phyloP scores from a whole-genome alignment of 192 early-diverging fungal species.

The Gonapodya sp. region DNA sequence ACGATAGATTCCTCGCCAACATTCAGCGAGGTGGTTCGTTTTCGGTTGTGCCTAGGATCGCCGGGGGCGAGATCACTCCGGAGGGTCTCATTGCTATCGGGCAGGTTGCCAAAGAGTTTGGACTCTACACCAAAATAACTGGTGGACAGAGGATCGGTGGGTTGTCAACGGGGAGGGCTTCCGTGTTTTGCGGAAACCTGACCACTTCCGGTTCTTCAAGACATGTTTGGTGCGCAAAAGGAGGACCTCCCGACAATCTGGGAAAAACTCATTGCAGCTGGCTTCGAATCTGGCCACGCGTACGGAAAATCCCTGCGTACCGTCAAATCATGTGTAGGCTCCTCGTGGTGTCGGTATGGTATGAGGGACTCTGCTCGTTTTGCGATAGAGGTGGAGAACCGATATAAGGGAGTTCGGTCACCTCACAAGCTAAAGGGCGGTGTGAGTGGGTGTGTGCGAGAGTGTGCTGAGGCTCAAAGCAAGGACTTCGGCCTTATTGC shows the following conservation, averaged over 20 bases:
- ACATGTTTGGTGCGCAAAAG: slow-evolving; percentile 54
- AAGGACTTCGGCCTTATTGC: slow-evolving; percentile 54
- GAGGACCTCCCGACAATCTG: slow-evolving; percentile 57
- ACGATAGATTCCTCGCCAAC: slow-evolving; percentile 58
- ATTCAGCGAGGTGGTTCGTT: slow-evolving; percentile 61
- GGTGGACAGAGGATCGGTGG: slow-evolving; percentile 58
- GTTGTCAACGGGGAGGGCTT: background rate
- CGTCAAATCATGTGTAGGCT: slow-evolving; percentile 59
- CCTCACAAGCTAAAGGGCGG: slow-evolving; percentile 61
- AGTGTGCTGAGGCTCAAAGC: slow-evolving; percentile 43
- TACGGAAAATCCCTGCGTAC: slow-evolving; percentile 61
- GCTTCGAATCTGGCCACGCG: slow-evolving; percentile 59
- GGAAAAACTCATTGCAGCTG: slow-evolving; percentile 48
- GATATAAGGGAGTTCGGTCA: slow-evolving; percentile 58
- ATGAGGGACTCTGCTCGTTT: slow-evolving; percentile 58
- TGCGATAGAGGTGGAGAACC: slow-evolving; percentile 48
- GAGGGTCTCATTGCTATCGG: slow-evolving; percentile 52
- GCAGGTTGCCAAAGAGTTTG: slow-evolving; percentile 51
- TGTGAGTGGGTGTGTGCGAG: slow-evolving; percentile 57
- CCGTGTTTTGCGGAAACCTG: background rate
- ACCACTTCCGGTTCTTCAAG: background rate
- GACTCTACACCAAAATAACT: slow-evolving; percentile 57
- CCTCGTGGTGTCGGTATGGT: slow-evolving; percentile 60
- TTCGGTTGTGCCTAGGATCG: slow-evolving; percentile 51
- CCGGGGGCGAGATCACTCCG: slow-evolving; percentile 59